These are phyloP conservation scores for Exophiala mesophila DNA, from an alignment of 2,329 filamentous ascomycete genomes.

Conservation along the genomic window DNA sequence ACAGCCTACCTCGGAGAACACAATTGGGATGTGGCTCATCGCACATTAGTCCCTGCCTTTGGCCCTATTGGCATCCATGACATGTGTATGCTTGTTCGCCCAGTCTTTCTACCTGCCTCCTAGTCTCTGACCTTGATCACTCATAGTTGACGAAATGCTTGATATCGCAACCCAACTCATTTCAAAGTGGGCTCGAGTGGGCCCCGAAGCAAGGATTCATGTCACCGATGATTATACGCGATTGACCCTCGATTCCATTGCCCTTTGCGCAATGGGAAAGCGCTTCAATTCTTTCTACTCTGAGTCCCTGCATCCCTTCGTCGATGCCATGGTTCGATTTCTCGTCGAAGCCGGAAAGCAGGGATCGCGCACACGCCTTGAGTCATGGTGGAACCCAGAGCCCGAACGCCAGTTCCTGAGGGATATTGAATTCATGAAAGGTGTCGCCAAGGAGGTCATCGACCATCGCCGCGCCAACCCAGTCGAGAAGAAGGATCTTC, in stretches of 20 bases:
- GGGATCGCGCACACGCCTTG: constrained; percentile 44
- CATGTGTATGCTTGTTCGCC: constrained; percentile 34
- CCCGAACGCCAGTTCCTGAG: constrained; percentile 15
- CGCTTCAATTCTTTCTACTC: constrained; percentile 73
- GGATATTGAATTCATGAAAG: constrained; percentile 23
- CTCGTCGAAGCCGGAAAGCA: constrained; percentile 52
- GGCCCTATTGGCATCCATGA: constrained; percentile 41
- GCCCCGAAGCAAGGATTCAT: constrained; percentile 52
- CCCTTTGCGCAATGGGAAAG: constrained; percentile 65
- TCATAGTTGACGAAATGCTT: constrained; percentile 18
- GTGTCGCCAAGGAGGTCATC: constrained; percentile 45
- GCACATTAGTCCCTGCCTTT: constrained; percentile 44
- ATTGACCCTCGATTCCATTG: constrained; percentile 67
- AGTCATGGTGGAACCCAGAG: constrained; percentile 29
- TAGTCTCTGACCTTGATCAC: not conserved
- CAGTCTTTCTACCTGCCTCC: not conserved
- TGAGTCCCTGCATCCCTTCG: constrained; percentile 64
- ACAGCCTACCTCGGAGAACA: constrained; percentile 48
- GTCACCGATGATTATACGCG: constrained; percentile 65
- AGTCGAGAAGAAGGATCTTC: constrained; percentile 52
- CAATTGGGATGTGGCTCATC: constrained; percentile 62
- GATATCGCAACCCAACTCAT: constrained; percentile 38
- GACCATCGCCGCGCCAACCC: constrained; percentile 51
- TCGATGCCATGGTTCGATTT: constrained; percentile 62
- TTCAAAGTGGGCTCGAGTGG: constrained; percentile 44